A percentile compares a stretch with the other conserved stretches of the same genome.
These are phyloP conservation scores for Ustilago shanxiensis DNA, from an alignment of 1,284 basidiomycete genomes.

Conservation along the genomic window DNA sequence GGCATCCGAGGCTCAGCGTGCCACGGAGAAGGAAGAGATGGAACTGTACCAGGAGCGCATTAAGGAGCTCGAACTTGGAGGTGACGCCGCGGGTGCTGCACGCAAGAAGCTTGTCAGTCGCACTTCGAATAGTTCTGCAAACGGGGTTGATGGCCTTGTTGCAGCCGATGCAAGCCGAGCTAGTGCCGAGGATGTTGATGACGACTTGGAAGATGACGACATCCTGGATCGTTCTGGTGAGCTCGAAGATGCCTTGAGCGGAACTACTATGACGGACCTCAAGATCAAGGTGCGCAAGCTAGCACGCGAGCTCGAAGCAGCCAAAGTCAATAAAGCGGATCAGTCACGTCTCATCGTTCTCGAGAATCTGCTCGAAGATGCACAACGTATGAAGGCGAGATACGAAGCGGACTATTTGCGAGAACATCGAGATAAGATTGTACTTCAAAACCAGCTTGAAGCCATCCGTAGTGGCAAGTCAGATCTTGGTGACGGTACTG, in stretches of 20 bases:
- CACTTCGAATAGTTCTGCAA: slow-evolving; percentile 46
- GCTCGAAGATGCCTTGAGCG: slow-evolving; percentile 84
- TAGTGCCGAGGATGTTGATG: slow-evolving; percentile 23
- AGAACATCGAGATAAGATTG: slow-evolving; percentile 84
- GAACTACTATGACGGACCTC: slow-evolving; percentile 85
- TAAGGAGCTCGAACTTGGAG: slow-evolving; percentile 81
- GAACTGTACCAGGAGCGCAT: slow-evolving; percentile 92
- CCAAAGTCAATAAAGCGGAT: slow-evolving; percentile 81
- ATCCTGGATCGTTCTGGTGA: slow-evolving; percentile 80
- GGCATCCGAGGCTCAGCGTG: slow-evolving; percentile 77
- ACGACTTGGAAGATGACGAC: slow-evolving; percentile 36
- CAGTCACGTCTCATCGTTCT: slow-evolving; percentile 82
- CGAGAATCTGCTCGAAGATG: slow-evolving; percentile 90
- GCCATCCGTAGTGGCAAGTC: slow-evolving; percentile 85
- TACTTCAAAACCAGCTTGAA: slow-evolving; percentile 85
- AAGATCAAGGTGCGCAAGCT: slow-evolving; percentile 86
- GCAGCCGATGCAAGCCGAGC: slow-evolving; percentile 46
- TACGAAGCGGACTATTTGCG: slow-evolving; percentile 90
- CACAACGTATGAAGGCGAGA: slow-evolving; percentile 86
- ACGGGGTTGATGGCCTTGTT: slow-evolving; percentile 55
- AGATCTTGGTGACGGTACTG: slow-evolving; percentile 82
- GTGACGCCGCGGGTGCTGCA: slow-evolving; percentile 70
- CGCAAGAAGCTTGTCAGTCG: slow-evolving; percentile 63
- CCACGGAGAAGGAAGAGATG: slow-evolving; percentile 84
- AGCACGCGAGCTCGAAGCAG: slow-evolving; percentile 82